Evolutionary conservation across 2,329 filamentous ascomycete species (phyloP).

Genomic region (Botrytis deweyae): DNA sequence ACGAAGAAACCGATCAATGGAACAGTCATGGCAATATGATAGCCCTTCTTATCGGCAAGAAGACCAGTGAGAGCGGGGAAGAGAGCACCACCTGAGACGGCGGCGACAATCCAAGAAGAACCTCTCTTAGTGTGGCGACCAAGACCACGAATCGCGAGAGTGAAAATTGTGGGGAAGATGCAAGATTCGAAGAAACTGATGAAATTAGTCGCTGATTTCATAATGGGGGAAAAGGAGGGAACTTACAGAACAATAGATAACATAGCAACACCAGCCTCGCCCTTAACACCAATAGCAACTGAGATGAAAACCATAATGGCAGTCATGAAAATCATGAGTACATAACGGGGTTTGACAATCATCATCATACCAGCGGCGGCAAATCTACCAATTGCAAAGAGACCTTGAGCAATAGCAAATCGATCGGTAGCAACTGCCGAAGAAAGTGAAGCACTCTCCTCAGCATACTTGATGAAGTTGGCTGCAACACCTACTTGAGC

Average conservation of each 20-base stretch:
- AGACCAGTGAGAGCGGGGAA: conserved; percentile 31
- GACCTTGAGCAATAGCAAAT: conserved; percentile 68
- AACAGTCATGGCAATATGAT: conserved; percentile 36
- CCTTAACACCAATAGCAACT: conserved; percentile 43
- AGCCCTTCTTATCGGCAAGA: conserved; percentile 20
- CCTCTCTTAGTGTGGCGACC: conserved; percentile 78
- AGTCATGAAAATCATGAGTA: conserved; percentile 60
- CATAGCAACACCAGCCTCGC: conserved; percentile 55
- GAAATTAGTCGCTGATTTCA: not conserved
- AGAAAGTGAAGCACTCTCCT: conserved; percentile 37
- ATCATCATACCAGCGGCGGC: conserved; percentile 60
- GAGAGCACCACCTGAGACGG: conserved; percentile 33
- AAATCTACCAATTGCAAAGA: conserved; percentile 75
- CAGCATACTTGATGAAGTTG: conserved; percentile 22
- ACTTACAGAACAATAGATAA: conserved; percentile 60
- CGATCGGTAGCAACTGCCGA: conserved; percentile 60
- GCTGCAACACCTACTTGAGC: conserved; percentile 30
- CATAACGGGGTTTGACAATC: conserved; percentile 64
- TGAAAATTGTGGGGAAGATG: conserved; percentile 80
- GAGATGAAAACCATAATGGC: conserved; percentile 58
- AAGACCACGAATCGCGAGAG: conserved; percentile 74
- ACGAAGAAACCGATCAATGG: conserved; percentile 40
- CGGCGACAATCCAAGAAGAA: conserved; percentile 68
- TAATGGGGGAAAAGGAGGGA: not conserved
- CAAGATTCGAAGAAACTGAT: conserved; percentile 67